Percentiles rank a stretch among this genome's conserved stretches.
These are phyloP conservation scores for Cotoneaster glaucophyllus DNA, from an alignment of 306 rosid genomes.

Conservation along the genomic window DNA sequence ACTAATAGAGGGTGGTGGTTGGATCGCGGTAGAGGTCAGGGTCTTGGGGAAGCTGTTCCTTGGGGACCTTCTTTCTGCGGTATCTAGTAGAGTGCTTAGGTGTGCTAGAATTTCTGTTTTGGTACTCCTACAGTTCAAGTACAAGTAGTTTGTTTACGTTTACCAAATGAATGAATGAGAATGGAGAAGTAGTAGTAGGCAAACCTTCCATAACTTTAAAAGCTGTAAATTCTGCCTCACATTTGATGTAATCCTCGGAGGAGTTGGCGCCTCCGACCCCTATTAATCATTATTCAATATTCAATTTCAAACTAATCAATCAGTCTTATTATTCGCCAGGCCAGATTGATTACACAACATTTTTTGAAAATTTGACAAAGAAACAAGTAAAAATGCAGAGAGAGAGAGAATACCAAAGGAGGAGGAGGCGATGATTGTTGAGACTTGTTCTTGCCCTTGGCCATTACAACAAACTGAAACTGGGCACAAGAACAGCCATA, in stretches of 20 bases:
- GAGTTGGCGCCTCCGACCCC: constrained; percentile 43
- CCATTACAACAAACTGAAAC: not conserved
- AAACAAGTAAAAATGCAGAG: not conserved
- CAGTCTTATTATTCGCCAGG: too few relatives aligned
- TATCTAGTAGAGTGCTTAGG: constrained; percentile 83
- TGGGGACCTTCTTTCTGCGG: constrained; percentile 68
- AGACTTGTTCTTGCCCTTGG: constrained; percentile 7
- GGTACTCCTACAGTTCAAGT: constrained; percentile 48
- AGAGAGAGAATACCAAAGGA: not conserved
- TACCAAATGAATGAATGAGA: constrained; percentile 6
- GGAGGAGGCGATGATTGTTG: not conserved
- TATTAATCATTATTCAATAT: constrained; percentile 1
- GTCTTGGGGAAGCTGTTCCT: constrained; percentile 42
- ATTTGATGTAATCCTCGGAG: constrained; percentile 81
- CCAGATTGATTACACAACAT: too few relatives aligned
- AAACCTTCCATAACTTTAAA: constrained; percentile 69
- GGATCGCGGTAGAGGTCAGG: constrained; percentile 67
- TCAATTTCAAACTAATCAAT: not conserved
- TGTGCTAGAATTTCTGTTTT: constrained; percentile 45
- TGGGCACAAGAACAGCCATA: not conserved
- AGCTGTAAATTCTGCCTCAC: constrained; percentile 83
- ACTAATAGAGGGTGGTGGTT: constrained; percentile 68
- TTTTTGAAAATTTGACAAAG: not conserved
- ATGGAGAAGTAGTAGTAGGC: not conserved
- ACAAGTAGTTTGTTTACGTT: not conserved